Base-by-base conservation (phyloP, 441 rosid genomes). In the Pelargonium citronellum region DNA sequence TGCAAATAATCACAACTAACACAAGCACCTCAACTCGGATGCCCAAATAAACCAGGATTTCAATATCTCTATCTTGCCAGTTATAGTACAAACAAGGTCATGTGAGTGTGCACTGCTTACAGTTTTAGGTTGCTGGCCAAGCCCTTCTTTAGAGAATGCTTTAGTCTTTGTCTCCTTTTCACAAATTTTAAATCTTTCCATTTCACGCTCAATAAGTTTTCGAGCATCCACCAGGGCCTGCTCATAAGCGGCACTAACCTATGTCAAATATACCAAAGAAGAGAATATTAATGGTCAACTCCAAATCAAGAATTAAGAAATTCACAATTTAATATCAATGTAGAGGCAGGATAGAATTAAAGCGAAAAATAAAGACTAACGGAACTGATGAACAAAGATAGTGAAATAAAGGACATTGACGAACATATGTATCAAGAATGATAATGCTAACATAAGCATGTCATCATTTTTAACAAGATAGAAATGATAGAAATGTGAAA, bases 141-240 rank as follows among this genome's bases (percentile, higher is more conserved):
- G 80, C 65, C 99, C 99, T 87, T 96, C 99, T 75, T 96, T 96
- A 44, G 99, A 96, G 75, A 96, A 96, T 41, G 99, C 99, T 91
- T 96, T 96, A 60, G 98, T 96, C 88, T 96, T 96, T 7, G 97
- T 93, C 86, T 96, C 99, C 86, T 96, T 96, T 78, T 96, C 99
- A 68, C 98, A 96, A 46, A 96, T 87, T 84, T 95, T 95, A 81
- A 96, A 96, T 78, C 98, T 87, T 83, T 96, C 99, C 99, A 96
- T 96, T 82, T 93, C 97, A 49, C 87, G 87, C 83, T 96, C 98
- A 65, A 96, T 96, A 3, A 15, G 76, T 69, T 77, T 77, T 16
- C 76, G 79, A 27, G 76, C 79, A 67, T 77, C 79, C 76, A 77
- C 53, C 57, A 77, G 73, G 39, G 5, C 39, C 39, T 92, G 98